Conservation (phyloP, 257 asterid species). For the Mentha longifolia region DNA sequence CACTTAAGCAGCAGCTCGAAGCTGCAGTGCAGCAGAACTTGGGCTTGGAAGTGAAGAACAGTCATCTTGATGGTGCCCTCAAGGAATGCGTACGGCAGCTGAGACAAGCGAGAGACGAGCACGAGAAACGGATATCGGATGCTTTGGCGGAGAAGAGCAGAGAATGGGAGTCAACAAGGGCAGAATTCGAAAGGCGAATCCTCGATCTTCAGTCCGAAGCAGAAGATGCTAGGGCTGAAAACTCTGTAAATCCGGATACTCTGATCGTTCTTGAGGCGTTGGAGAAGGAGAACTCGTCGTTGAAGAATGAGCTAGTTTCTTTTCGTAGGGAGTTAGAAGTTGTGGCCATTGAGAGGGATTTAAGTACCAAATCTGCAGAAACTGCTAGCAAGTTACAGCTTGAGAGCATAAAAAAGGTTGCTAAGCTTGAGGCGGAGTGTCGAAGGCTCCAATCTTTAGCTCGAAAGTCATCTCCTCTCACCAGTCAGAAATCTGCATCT, state of each 20-base stretch:
- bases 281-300: conserved; percentile 54
- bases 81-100: conserved; percentile 78
- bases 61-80: conserved; percentile 78
- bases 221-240: conserved; percentile 40
- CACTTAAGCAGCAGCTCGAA: conserved; percentile 70
- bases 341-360: conserved; percentile 60
- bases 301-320: conserved; percentile 57
- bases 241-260: conserved; percentile 33
- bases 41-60: conserved; percentile 63
- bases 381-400: conserved; percentile 66
- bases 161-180: conserved; percentile 49
- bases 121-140: conserved; percentile 48
- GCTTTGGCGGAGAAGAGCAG: conserved; percentile 44
- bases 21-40: conserved; percentile 66
- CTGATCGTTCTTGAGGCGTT: conserved; percentile 50
- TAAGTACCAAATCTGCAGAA: conserved; percentile 70
- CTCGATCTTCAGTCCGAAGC: conserved; percentile 46
- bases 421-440: conserved; percentile 73
- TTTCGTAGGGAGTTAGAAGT: conserved; percentile 49
- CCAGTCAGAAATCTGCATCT: conserved; percentile 40
- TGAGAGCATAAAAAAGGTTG: conserved; percentile 61
- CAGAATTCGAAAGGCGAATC: conserved; percentile 58
- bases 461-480: conserved; percentile 47
- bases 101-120: conserved; percentile 70
- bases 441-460: conserved; percentile 55